phyloP scores from a whole-genome alignment of 2,329 filamentous ascomycete genomes.

The Pseudogymnoascus sp. region DNA sequence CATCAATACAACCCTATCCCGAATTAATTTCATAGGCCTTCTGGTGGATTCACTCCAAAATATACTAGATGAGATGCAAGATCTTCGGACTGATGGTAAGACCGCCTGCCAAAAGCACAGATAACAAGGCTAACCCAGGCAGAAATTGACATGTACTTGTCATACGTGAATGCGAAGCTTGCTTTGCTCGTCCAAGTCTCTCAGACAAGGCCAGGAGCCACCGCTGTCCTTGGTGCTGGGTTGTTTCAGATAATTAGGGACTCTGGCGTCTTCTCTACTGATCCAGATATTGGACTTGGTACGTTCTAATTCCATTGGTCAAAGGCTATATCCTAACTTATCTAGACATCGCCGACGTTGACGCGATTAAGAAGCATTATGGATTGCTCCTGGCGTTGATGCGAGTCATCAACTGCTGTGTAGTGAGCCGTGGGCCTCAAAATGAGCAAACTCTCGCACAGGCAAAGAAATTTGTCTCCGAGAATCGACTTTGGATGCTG shows the following conservation, averaged over 20 bases:
- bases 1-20: slow-evolving; percentile 70
- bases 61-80: slow-evolving; percentile 64
- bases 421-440: slow-evolving; percentile 72
- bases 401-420: slow-evolving; percentile 71
- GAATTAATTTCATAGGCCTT: slow-evolving; percentile 84
- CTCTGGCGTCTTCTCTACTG: slow-evolving; percentile 78
- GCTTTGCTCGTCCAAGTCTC: slow-evolving; percentile 76
- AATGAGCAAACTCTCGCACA: slow-evolving; percentile 66
- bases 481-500: slow-evolving; percentile 76
- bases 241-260: slow-evolving; percentile 73
- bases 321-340: slow-evolving; percentile 11
- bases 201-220: slow-evolving; percentile 76
- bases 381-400: slow-evolving; percentile 71
- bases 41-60: slow-evolving; percentile 79
- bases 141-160: slow-evolving; percentile 31
- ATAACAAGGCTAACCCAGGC: background rate
- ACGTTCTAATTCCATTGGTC: slow-evolving; percentile 18
- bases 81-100: slow-evolving; percentile 48
- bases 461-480: slow-evolving; percentile 68
- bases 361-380: slow-evolving; percentile 42
- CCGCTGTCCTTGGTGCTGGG: slow-evolving; percentile 79
- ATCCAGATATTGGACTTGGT: slow-evolving; percentile 83
- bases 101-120: background rate
- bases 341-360: slow-evolving; percentile 23
- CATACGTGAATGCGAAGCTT: slow-evolving; percentile 60